A percentile compares a stretch with the other conserved stretches of the same genome.
phyloP scores from a whole-genome alignment of 2,329 filamentous ascomycete genomes.

The Paecilomyces sp. region DNA sequence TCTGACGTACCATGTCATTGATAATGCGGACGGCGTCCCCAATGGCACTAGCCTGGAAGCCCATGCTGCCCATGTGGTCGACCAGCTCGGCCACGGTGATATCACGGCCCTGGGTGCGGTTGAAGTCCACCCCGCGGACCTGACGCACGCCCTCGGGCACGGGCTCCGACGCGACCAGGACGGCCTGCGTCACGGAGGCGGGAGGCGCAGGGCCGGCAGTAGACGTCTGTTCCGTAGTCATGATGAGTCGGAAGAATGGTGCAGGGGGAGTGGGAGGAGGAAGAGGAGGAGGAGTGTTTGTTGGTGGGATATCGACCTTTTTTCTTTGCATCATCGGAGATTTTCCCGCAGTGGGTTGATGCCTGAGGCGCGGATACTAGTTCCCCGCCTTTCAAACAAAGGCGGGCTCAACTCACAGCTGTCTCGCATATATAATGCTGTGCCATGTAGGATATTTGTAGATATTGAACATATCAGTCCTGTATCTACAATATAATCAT shows the following conservation, averaged over 20 bases:
- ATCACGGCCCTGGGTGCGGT: slow-evolving; percentile 60
- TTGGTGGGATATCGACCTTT: slow-evolving; percentile 6
- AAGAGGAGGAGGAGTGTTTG: not conserved
- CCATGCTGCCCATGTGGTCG: slow-evolving; percentile 76
- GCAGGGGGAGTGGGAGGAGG: not conserved
- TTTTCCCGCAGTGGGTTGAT: too few species aligned
- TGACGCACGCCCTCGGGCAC: slow-evolving; percentile 71
- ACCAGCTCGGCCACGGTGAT: slow-evolving; percentile 84
- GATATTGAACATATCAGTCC: too few species aligned
- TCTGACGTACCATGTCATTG: slow-evolving; percentile 72
- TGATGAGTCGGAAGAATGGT: slow-evolving; percentile 6
- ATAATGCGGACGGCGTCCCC: slow-evolving; percentile 85
- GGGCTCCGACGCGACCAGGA: slow-evolving; percentile 75
- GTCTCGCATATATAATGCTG: too few species aligned
- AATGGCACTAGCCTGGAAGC: slow-evolving; percentile 73
- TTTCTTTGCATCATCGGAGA: too few species aligned
- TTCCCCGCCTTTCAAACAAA: too few species aligned
- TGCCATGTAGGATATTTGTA: too few species aligned
- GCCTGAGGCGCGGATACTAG: too few species aligned
- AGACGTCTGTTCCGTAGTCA: not conserved
- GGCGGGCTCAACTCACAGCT: too few species aligned
- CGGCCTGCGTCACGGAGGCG: slow-evolving; percentile 64
- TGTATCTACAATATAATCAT: too few species aligned
- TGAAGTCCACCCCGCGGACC: slow-evolving; percentile 89
- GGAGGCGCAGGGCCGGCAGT: slow-evolving; percentile 43